Conservation (phyloP, 1,139 yeast species). For the Sugiyamaella grinbergsii region DNA sequence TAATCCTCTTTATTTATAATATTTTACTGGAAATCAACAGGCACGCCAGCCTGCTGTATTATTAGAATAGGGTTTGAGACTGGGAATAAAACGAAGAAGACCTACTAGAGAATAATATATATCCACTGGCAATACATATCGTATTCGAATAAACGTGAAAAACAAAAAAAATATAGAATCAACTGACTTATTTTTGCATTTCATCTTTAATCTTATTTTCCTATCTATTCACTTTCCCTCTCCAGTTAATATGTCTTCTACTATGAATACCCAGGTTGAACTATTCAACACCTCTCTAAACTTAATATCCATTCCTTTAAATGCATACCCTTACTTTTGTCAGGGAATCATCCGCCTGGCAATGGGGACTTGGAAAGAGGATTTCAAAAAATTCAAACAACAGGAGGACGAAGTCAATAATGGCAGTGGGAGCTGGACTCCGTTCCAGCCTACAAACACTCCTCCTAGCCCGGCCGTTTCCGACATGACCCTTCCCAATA, state of each 20-base stretch:
- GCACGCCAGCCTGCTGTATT: too few relatives aligned
- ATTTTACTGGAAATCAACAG: too few relatives aligned
- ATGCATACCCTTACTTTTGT: slow-evolving; percentile 34
- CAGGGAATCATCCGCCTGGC: slow-evolving; percentile 38
- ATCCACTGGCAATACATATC: too few relatives aligned
- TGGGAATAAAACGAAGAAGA: too few relatives aligned
- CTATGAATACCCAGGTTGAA: slow-evolving; percentile 34
- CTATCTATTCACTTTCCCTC: slow-evolving; percentile 26
- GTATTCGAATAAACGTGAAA: too few relatives aligned
- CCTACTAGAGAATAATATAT: too few relatives aligned
- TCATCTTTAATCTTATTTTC: too few relatives aligned
- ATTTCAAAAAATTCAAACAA: slow-evolving; percentile 15
- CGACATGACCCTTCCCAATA: not conserved
- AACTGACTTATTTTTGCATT: too few relatives aligned
- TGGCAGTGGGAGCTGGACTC: slow-evolving; percentile 5
- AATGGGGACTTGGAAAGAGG: slow-evolving; percentile 35
- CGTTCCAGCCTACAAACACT: slow-evolving; percentile 1
- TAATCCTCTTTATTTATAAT: too few relatives aligned
- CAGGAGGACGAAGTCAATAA: slow-evolving; percentile 4
- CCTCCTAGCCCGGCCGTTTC: slow-evolving; percentile 18
- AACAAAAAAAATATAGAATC: too few relatives aligned
- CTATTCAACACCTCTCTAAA: slow-evolving; percentile 36
- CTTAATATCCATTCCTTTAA: slow-evolving; percentile 38
- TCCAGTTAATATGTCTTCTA: not conserved
- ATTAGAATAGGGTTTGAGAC: too few relatives aligned